Evolutionary conservation across 1,284 basidiomycete genomes (phyloP), one percentile per base, ranked within the genome.

Genomic region (Xerocomus minutiporus): DNA sequence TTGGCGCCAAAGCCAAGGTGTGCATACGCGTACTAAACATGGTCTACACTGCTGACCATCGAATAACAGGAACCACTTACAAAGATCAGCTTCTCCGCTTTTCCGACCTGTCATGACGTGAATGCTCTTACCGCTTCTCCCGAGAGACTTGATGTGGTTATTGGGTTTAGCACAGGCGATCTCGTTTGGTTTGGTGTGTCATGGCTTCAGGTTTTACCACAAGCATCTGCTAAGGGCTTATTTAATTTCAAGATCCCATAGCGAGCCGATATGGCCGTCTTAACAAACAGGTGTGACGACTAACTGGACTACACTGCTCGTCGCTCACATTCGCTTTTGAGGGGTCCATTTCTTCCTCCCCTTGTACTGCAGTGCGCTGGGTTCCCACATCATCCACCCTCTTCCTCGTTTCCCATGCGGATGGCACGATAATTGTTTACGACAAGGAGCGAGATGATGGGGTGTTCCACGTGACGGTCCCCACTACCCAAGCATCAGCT

Each of bases 131-230:
- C 93, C 1, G 83, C 87, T 8, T 84, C 82, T 9, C 75, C 85
- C 5, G 88, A 92, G 48, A 81, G 84, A 42, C 73, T 98, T 38
- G 97, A 99, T 66, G 78, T 97, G 11, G 80, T 98, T 51, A 88
- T 99, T 61, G 96, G 96, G 2, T 98, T 99, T 66, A 80, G 78
- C 58, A 89, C 92, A 0, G 96, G 96, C 13, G 96, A 99, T 70
- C 75, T 99, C 25, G 73, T 99, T 48, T 97, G 94, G 91, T 78
- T 97, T 55, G 91, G 90, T 88, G 61, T 57, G 76, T 70, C 41
- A 11, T 52, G 29, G 8, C 13, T 35, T 47, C 23, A 11, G 31
- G n/a, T 38, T 56, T 25, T 26, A 17, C 39, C 15, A 25, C 40
- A 25, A 4, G 32, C 25, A 23, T 45, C 12, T 40, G 17, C 52